Conservation (phyloP, 2,329 filamentous ascomycete species). For the Ophiosphaerella korrae region DNA sequence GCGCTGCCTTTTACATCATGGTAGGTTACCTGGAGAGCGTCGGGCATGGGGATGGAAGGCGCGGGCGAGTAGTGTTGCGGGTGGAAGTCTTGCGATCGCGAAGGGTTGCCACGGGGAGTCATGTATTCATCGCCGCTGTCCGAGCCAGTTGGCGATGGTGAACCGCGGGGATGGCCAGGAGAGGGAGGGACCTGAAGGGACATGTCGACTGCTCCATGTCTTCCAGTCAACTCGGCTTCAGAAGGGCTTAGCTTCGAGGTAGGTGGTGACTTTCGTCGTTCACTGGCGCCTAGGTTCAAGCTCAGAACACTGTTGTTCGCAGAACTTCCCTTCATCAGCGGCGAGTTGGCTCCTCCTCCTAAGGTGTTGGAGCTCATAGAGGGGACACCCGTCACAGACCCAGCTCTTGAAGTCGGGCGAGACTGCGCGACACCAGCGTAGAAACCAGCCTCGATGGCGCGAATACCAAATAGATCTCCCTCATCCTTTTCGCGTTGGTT, state of each 20-base stretch:
- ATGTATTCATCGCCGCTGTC: slow-evolving; percentile 19
- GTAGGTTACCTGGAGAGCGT: slow-evolving; percentile 32
- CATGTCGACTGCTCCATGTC: slow-evolving; percentile 43
- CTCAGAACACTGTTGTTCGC: slow-evolving; percentile 41
- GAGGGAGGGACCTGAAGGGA: slow-evolving; percentile 40
- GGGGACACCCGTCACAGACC: slow-evolving; percentile 33
- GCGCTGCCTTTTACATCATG: slow-evolving; percentile 20
- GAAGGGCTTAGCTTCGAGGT: slow-evolving; percentile 40
- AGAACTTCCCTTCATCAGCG: slow-evolving; percentile 38
- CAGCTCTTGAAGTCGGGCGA: slow-evolving; percentile 44
- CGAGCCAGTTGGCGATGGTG: slow-evolving; percentile 18
- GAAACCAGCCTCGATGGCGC: slow-evolving; percentile 51
- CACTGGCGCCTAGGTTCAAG: slow-evolving; percentile 33
- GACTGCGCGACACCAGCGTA: slow-evolving; percentile 48
- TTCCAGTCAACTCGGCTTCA: slow-evolving; percentile 44
- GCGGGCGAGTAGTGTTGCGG: slow-evolving; percentile 34
- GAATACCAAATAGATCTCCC: slow-evolving; percentile 47
- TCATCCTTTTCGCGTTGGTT: slow-evolving; percentile 46
- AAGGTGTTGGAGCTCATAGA: slow-evolving; percentile 44
- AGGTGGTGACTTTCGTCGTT: slow-evolving; percentile 29
- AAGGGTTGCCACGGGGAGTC: slow-evolving; percentile 31
- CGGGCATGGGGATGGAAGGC: slow-evolving; percentile 31
- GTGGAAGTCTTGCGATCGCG: slow-evolving; percentile 26
- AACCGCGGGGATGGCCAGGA: slow-evolving; percentile 26
- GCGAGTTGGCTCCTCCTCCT: slow-evolving; percentile 38